These are phyloP conservation scores for Casuarina cunninghamiana DNA, from an alignment of 306 rosid genomes.

Conservation along the genomic window DNA sequence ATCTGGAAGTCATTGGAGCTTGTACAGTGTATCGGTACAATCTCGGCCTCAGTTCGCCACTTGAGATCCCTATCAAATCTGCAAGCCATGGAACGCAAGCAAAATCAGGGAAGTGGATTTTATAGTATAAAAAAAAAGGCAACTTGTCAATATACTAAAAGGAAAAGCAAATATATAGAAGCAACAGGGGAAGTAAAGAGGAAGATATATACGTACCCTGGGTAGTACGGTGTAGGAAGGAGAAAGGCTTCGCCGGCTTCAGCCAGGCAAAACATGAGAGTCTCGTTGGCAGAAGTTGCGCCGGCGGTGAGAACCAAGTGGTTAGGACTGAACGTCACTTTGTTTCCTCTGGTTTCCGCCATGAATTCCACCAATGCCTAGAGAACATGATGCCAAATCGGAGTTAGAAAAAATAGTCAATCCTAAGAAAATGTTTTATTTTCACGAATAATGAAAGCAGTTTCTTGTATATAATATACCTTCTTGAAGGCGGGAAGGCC, in stretches of 20 bases:
- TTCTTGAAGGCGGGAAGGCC: conserved; percentile 87
- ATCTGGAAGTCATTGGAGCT: conserved; percentile 73
- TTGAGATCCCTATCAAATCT: conserved; percentile 88
- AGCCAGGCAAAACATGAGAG: conserved; percentile 83
- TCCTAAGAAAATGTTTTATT: not conserved
- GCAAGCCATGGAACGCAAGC: conserved; percentile 32
- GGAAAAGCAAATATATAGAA: not conserved
- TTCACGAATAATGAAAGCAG: conserved; percentile 4
- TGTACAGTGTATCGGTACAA: conserved; percentile 79
- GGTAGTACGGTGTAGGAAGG: conserved; percentile 87
- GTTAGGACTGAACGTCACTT: conserved; percentile 59
- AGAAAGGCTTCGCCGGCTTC: conserved; percentile 72
- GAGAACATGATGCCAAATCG: not conserved
- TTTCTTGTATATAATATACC: not conserved
- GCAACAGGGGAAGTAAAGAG: not conserved
- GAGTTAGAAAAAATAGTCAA: not conserved
- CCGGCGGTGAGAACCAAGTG: conserved; percentile 78
- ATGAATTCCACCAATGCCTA: conserved; percentile 73
- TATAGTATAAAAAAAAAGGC: not conserved
- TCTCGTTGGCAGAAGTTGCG: conserved; percentile 85
- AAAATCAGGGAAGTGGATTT: conserved; percentile 30
- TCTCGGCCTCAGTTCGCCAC: conserved; percentile 79
- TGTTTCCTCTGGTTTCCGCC: conserved; percentile 76
- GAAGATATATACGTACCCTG: conserved; percentile 51
- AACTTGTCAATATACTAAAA: not conserved